A percentile compares a stretch with the other conserved stretches of the same genome.
These are phyloP conservation scores for Epicoccum sorghinum DNA, from an alignment of 2,329 filamentous ascomycete species.

Conservation along the genomic window DNA sequence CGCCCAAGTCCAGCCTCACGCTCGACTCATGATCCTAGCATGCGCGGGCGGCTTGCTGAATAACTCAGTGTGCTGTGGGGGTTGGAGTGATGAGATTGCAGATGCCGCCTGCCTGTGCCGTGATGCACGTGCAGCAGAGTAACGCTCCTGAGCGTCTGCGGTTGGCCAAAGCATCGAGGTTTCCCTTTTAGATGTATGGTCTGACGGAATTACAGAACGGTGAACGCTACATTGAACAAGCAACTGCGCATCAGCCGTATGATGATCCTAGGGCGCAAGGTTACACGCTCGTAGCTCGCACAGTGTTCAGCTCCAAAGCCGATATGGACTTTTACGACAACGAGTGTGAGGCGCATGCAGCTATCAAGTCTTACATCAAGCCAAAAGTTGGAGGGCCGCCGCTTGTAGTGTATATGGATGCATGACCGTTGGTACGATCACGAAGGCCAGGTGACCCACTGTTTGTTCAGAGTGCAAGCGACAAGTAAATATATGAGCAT, in stretches of 20 bases:
- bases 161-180: neutral
- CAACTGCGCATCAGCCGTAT: slow-evolving; percentile 61
- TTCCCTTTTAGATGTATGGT: neutral
- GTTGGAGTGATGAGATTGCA: slow-evolving; percentile 20
- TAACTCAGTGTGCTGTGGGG: slow-evolving; percentile 5
- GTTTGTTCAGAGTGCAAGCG: no score
- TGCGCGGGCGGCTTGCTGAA: slow-evolving; percentile 1
- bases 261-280: slow-evolving; percentile 68
- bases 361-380: slow-evolving; percentile 51
- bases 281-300: slow-evolving; percentile 68
- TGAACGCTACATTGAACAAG: slow-evolving; percentile 70
- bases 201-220: slow-evolving; percentile 60
- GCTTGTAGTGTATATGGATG: slow-evolving; percentile 40
- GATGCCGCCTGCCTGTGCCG: slow-evolving; percentile 1
- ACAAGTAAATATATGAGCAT: no score
- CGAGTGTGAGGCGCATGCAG: slow-evolving; percentile 61
- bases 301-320: slow-evolving; percentile 67
- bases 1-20: slow-evolving; percentile 3
- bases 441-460: no score
- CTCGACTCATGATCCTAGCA: slow-evolving; percentile 14
- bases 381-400: slow-evolving; percentile 35
- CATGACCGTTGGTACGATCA: neutral
- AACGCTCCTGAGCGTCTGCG: neutral
- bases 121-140: slow-evolving; percentile 5
- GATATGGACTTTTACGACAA: slow-evolving; percentile 75